Evolutionary conservation across 148 eudicot genomes (phyloP), one percentile per base, ranked within the genome.

Genomic region (Suaeda aralocaspica): DNA sequence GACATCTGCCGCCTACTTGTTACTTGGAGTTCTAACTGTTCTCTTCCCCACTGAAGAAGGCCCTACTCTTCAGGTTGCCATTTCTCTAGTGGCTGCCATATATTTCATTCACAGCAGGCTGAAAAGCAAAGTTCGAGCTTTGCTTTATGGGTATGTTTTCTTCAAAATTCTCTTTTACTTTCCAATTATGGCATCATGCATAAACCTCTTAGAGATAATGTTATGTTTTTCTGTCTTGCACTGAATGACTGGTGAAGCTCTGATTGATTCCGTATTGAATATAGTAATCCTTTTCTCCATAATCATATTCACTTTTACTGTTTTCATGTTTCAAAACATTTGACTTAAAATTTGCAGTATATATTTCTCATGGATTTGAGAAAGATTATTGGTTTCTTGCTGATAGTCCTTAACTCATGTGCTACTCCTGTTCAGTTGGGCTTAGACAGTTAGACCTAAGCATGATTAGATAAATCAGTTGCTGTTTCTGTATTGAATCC

Each of bases 31-130:
- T 65, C 84, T 94, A 22, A 89, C 99, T 65, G 77, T 89, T 44
- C 87, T 91, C 71, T 94, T 84, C 74, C 99, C 99, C 31, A 91
- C 99, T 1, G 97, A 89, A 77, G 99, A 94, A 73, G 99, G 99
- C 41, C 97, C 99, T 44, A 94, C 99, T 9, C 84, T 94, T 79
- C 99, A 94, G 76, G 99, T 94, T 52, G 97, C 91, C 71, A 68
- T 94, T 72, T 94, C 99, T 60, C 67, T 94, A 72, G 60, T 87
- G 59, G 85, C 83, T 60, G 78, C 99, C 31, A 78, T 89, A 59
- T 94, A 87, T 74, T 91, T 94, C 72, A 82, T 94, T 24, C 51
- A 94, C 75, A 83, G 89, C 55, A 80, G 96, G 67, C 78, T 94
- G 59, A 84, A 87, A 84, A 89, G 82, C 88, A 89, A 84, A 76